Evolutionary conservation across 495 filamentous ascomycete genomes (phyloP).

Genomic region (Parathielavia appendiculata): DNA sequence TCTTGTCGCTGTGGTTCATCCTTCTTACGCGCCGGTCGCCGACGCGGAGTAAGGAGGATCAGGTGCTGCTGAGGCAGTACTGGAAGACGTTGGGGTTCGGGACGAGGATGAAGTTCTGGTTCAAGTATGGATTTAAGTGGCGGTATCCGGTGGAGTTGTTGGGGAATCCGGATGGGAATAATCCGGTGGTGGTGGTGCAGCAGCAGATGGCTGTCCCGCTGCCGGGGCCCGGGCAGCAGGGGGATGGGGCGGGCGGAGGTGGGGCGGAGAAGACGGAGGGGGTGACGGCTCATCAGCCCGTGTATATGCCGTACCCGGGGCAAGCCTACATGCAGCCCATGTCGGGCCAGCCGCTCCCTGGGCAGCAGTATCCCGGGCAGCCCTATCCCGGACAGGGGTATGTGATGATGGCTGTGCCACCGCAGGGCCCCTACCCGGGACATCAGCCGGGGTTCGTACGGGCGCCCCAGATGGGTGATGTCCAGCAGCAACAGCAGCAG

Average conservation of each 20-base stretch:
- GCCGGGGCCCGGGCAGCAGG: neutral
- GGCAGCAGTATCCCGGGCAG: neutral
- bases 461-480: neutral
- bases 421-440: neutral
- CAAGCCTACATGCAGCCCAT: neutral
- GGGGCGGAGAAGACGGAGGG: neutral
- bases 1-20: slow-evolving; percentile 39
- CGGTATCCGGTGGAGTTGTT: slow-evolving; percentile 39
- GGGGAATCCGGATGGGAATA: slow-evolving; percentile 10
- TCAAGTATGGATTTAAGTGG: slow-evolving; percentile 48
- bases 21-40: slow-evolving; percentile 40
- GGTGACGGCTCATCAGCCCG: neutral
- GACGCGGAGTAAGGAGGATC: slow-evolving; percentile 39
- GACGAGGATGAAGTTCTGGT: slow-evolving; percentile 43
- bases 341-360: neutral
- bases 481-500: neutral
- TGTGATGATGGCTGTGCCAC: neutral
- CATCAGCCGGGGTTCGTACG: neutral
- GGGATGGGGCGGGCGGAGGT: neutral
- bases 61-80: slow-evolving; percentile 35
- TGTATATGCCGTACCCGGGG: neutral
- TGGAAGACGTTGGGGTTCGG: slow-evolving; percentile 42
- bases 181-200: neutral
- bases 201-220: neutral
- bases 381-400: neutral